Evolutionary conservation across 768 basidiomycete genomes (phyloP).

Genomic region (Boletus vermiculosoides): DNA sequence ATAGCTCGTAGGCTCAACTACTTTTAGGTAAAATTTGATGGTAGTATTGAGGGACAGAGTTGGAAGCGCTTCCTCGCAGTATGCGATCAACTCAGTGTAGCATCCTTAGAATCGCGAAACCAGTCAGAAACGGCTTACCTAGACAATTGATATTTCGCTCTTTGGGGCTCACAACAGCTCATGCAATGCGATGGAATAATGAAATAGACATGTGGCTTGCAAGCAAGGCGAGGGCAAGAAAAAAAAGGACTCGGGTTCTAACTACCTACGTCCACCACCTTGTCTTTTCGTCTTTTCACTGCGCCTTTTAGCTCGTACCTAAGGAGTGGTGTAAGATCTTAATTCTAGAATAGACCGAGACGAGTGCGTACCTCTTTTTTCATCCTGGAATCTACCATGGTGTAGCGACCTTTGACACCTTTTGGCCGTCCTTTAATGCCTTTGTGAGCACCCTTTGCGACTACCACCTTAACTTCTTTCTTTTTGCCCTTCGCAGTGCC

Average conservation of each 20-base stretch:
- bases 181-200: background rate
- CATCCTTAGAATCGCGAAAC: slow-evolving; percentile 28
- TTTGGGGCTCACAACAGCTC: background rate
- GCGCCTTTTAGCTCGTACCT: slow-evolving; percentile 84
- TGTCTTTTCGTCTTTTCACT: slow-evolving; percentile 72
- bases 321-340: slow-evolving; percentile 6
- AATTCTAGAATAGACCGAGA: background rate
- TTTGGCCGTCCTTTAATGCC: slow-evolving; percentile 92
- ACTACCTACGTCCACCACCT: slow-evolving; percentile 37
- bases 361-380: slow-evolving; percentile 70
- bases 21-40: slow-evolving; percentile 46
- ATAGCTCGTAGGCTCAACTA: slow-evolving; percentile 2
- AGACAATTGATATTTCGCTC: slow-evolving; percentile 6
- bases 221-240: background rate
- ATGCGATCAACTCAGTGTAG: slow-evolving; percentile 45
- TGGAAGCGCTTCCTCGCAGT: slow-evolving; percentile 48
- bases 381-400: slow-evolving; percentile 93
- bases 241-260: background rate
- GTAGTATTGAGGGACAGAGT: slow-evolving; percentile 33
- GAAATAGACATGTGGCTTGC: background rate
- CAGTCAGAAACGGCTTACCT: slow-evolving; percentile 3
- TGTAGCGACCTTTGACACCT: slow-evolving; percentile 92
- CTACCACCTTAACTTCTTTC: slow-evolving; percentile 82
- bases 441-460: slow-evolving; percentile 87
- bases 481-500: slow-evolving; percentile 69